Conservation (phyloP, 257 asterid species). For the Nicotiana benthamiana region DNA sequence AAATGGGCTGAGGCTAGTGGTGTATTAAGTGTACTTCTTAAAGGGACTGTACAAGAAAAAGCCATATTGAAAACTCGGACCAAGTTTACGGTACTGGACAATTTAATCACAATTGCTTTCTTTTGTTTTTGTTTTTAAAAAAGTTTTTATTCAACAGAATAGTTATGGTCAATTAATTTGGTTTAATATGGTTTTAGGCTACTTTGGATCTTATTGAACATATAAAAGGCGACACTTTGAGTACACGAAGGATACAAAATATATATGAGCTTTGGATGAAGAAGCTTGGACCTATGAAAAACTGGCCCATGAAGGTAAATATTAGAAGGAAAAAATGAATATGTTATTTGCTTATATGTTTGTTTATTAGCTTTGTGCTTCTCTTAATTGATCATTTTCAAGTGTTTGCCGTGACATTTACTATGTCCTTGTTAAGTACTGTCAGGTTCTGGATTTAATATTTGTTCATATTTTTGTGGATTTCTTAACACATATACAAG, state of each 20-base stretch:
- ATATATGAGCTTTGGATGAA: conserved; percentile 63
- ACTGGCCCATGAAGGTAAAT: conserved; percentile 42
- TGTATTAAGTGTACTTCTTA: conserved; percentile 58
- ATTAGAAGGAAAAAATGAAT: neutral
- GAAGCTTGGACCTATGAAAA: conserved; percentile 40
- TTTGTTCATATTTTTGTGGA: too few species aligned
- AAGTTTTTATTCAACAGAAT: neutral
- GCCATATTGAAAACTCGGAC: conserved; percentile 43
- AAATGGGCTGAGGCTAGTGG: conserved; percentile 80
- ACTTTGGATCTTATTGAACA: conserved; percentile 49
- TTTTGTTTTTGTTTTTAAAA: neutral
- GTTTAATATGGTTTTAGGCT: conserved; percentile 36
- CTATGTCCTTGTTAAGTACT: neutral
- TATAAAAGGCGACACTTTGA: conserved; percentile 39
- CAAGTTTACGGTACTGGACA: conserved; percentile 50
- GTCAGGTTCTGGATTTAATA: too few species aligned
- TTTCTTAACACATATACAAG: too few species aligned
- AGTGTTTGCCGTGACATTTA: neutral
- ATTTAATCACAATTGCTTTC: neutral
- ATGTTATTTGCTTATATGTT: neutral
- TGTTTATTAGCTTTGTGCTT: neutral
- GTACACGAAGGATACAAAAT: conserved; percentile 25
- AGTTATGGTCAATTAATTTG: neutral
- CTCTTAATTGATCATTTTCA: neutral
- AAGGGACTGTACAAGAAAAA: conserved; percentile 35